Base-by-base conservation (phyloP, 2,329 filamentous ascomycete genomes). In the Trichoderma pleuroti region DNA sequence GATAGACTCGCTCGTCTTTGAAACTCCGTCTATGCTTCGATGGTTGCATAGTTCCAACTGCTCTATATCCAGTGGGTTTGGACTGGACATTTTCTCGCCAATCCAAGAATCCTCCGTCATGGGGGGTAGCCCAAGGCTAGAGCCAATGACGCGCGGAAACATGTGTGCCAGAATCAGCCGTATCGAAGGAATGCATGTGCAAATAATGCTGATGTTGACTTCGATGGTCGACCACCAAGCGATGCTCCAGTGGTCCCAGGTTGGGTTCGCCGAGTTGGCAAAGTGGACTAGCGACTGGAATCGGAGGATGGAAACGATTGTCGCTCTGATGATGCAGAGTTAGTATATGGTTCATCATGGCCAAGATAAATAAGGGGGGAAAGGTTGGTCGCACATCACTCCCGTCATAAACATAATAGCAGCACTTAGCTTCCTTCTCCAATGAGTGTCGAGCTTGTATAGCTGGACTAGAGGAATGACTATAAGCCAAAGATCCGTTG, bases 331-430 rank as follows among this genome's bases (percentile, higher is more conserved):
- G 5, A 8, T 34, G 5, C 14, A 14, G 36, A 62, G 73, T 57
- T 49, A 71, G 24, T 56, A n/a, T 11, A 36, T 8, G 9, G 0
- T 12, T 5, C 8, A 2, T 16, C 9, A 7, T 10, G 8, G 4
- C 18, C 11, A 32, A n/a, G 3, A 24, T 1, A 4, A n/a, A 34
- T 9, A 36, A 6, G 21, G 28, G 26, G 7, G 36, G 16, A 5
- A 28, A n/a, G 30, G 16, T 6, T 14, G 3, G 18, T 68, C 80
- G 75, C 62, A 81, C 80, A 82, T 81, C 3, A 79, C 76, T 46
- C 84, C 84, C 1, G 84, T 78, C 11, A 79, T 76, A 56, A 86
- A 84, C 81, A 85, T 84, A 36, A 82, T 72, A 0, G 77, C 75
- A 0, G 84, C 79, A 11, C 79, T 80, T 18, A 83, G 70, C 74